Conservation (phyloP, 257 asterid genomes). For the Nicotiana paniculata region DNA sequence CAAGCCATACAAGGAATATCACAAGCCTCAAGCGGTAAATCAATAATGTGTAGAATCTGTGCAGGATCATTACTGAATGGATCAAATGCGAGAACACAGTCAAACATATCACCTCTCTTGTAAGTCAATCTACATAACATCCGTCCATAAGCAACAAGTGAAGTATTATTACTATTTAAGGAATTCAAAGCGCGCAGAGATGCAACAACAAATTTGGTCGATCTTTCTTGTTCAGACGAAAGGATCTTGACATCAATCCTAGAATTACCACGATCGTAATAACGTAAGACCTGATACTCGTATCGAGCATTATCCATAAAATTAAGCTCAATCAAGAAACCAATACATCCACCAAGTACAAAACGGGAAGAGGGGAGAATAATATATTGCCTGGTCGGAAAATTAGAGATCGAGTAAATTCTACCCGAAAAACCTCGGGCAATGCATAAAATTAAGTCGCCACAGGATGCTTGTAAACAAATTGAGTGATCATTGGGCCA, state of each 20-base stretch:
- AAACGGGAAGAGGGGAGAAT: background rate
- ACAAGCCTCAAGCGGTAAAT: background rate
- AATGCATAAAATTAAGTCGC: background rate
- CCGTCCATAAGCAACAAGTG: background rate
- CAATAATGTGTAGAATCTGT: background rate
- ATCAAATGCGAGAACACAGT: background rate
- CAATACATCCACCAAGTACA: background rate
- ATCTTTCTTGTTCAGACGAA: background rate
- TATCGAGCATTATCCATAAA: background rate
- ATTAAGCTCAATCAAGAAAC: background rate
- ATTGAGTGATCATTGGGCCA: background rate
- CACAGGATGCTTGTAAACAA: background rate
- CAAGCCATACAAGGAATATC: background rate
- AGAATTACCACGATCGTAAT: background rate
- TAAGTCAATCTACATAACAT: background rate
- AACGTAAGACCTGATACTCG: background rate
- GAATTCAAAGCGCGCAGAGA: background rate
- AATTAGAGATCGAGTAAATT: background rate
- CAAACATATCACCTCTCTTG: background rate
- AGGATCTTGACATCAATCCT: background rate
- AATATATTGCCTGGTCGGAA: background rate
- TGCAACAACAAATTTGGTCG: background rate
- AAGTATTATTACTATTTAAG: background rate
- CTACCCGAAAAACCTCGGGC: background rate
- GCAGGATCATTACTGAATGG: background rate